phyloP scores from a whole-genome alignment of 179 eudicot genomes.

The Gypsophila paniculata region DNA sequence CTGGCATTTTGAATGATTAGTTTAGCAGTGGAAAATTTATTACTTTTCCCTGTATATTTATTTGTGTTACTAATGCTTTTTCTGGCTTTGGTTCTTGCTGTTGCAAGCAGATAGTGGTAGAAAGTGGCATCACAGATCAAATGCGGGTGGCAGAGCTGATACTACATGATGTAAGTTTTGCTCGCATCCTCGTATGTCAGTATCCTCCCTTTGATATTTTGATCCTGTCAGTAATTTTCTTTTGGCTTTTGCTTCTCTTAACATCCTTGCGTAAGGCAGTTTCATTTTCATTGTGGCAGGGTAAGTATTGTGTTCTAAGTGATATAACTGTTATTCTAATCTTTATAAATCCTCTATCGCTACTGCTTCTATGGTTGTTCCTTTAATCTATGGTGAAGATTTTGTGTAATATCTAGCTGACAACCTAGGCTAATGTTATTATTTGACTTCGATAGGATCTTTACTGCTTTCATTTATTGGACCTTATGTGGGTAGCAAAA shows the following conservation, averaged over 20 bases:
- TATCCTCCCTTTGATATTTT: constrained; percentile 1
- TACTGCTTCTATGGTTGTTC: neutral
- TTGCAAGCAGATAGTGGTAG: constrained; percentile 65
- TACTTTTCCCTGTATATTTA: neutral
- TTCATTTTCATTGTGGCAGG: neutral
- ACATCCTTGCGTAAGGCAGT: neutral
- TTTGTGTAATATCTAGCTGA: neutral
- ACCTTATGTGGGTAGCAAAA: constrained; percentile 2
- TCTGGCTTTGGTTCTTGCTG: constrained; percentile 13
- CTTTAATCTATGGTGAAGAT: neutral
- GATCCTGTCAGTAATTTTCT: neutral
- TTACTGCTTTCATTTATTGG: neutral
- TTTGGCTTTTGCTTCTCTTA: constrained; percentile 7
- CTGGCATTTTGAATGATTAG: neutral
- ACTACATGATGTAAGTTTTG: constrained; percentile 68
- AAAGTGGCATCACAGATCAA: constrained; percentile 92
- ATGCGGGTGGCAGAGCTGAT: constrained; percentile 80
- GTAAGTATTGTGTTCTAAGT: neutral
- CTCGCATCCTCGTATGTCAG: neutral
- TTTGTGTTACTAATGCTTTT: constrained; percentile 1
- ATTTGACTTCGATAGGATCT: neutral
- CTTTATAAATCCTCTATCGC: neutral
- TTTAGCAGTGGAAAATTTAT: neutral
- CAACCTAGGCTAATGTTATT: neutral
- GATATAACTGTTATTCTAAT: constrained; percentile 1